Percentiles rank a stretch among this genome's conserved stretches.
Evolutionary conservation across 2,329 filamentous ascomycete genomes (phyloP).

Genomic region (Macrophomina pseudophaseolina): DNA sequence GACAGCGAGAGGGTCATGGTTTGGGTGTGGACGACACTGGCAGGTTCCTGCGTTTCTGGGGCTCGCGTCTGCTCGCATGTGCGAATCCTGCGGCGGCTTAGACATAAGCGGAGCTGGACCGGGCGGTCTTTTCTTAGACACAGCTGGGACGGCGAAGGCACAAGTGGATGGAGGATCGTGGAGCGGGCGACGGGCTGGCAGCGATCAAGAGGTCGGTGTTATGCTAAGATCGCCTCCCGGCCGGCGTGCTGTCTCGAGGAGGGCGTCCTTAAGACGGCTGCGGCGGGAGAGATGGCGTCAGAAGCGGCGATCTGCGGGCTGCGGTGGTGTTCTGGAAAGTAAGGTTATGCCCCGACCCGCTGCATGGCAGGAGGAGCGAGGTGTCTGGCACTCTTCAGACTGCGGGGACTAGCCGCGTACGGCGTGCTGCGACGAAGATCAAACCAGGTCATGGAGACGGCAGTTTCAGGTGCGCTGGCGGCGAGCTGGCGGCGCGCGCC

Average conservation of each 20-base stretch:
- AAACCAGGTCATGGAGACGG: slow-evolving; percentile 19
- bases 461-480: slow-evolving; percentile 19
- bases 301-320: background rate
- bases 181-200: background rate
- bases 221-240: slow-evolving; percentile 16
- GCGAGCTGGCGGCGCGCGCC: slow-evolving; percentile 3
- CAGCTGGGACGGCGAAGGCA: background rate
- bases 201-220: background rate
- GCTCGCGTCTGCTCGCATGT: background rate
- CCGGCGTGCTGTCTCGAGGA: slow-evolving; percentile 1
- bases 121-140: background rate
- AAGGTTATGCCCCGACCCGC: slow-evolving; percentile 23
- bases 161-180: background rate
- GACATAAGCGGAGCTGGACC: background rate
- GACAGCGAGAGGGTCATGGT: background rate
- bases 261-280: background rate
- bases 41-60: background rate
- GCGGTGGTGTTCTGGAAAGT: slow-evolving; percentile 20
- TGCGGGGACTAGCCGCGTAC: slow-evolving; percentile 20
- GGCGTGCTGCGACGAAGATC: slow-evolving; percentile 25
- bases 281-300: slow-evolving; percentile 3
- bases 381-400: slow-evolving; percentile 10
- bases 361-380: slow-evolving; percentile 10
- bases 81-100: background rate
- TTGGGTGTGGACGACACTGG: background rate